Percentiles rank a stretch among this genome's conserved stretches.
Conservation (phyloP, 805 yeast genomes). For the Myxozyma lipomycoides region DNA sequence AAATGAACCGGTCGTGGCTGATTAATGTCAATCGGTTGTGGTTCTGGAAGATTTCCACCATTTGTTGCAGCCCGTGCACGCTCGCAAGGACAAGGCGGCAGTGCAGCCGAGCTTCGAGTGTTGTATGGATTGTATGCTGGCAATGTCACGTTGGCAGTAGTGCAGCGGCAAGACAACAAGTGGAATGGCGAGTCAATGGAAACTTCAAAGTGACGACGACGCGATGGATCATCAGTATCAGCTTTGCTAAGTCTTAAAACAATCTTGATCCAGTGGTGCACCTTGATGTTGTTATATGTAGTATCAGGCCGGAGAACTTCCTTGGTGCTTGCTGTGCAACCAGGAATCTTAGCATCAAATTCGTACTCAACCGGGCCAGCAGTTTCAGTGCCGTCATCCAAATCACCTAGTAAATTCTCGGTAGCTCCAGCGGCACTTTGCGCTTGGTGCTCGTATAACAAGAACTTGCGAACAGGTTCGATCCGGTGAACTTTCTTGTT, state of each 20-base stretch:
- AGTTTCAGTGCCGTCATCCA: slow-evolving; percentile 32
- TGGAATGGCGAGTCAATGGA: slow-evolving; percentile 93
- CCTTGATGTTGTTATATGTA: slow-evolving; percentile 68
- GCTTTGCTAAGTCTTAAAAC: slow-evolving; percentile 71
- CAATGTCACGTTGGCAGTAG: slow-evolving; percentile 36
- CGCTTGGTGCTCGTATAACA: slow-evolving; percentile 68
- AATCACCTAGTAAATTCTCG: slow-evolving; percentile 49
- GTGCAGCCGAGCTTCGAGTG: slow-evolving; percentile 51
- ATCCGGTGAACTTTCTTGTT: slow-evolving; percentile 84
- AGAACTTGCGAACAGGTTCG: slow-evolving; percentile 80
- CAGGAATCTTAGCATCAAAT: slow-evolving; percentile 80
- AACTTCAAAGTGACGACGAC: slow-evolving; percentile 88
- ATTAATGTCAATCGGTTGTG: slow-evolving; percentile 4
- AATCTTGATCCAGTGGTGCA: slow-evolving; percentile 94
- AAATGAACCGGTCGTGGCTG: slow-evolving; percentile 50
- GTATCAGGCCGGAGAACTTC: slow-evolving; percentile 72
- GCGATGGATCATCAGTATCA: slow-evolving; percentile 47
- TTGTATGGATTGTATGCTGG: slow-evolving; percentile 41
- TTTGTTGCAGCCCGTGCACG: neutral
- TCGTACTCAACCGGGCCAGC: slow-evolving; percentile 62
- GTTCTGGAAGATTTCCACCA: neutral
- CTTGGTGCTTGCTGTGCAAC: slow-evolving; percentile 12
- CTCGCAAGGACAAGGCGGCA: slow-evolving; percentile 27
- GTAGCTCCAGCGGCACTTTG: slow-evolving; percentile 41
- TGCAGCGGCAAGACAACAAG: slow-evolving; percentile 66